phyloP scores from a whole-genome alignment of 2,329 filamentous ascomycete genomes.

The Aspergillus viridinutans region DNA sequence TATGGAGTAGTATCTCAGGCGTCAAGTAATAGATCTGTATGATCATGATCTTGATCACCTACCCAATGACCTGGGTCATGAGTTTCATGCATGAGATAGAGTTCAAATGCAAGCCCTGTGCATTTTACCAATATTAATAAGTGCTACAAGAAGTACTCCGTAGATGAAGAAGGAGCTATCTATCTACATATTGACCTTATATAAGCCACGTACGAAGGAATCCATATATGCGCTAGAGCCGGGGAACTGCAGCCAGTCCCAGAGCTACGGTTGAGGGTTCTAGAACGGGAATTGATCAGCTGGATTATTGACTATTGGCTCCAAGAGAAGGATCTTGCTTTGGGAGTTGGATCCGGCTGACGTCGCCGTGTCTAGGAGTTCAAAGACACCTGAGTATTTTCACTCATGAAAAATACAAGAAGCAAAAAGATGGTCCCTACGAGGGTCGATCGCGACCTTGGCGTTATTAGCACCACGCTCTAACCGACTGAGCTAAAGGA shows the following conservation, averaged over 20 bases:
- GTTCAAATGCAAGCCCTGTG: not conserved
- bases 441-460: not conserved
- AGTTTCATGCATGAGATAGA: not conserved
- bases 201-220: not conserved
- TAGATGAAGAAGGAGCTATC: not conserved
- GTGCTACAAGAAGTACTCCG: not conserved
- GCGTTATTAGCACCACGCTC: not conserved
- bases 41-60: not conserved
- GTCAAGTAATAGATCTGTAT: not conserved
- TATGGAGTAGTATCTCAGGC: not conserved
- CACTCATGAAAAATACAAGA: too few species aligned
- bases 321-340: not conserved
- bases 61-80: not conserved
- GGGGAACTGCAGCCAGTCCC: not conserved
- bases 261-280: not conserved
- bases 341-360: not conserved
- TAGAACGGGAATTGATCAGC: not conserved
- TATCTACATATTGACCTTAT: not conserved
- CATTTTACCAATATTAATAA: not conserved
- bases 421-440: not conserved
- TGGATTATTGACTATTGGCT: not conserved
- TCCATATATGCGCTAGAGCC: not conserved
- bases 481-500: not conserved
- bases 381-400: not conserved
- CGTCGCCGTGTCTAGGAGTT: not conserved